These are phyloP conservation scores for Veloboletus limbatus DNA, from an alignment of 1,284 basidiomycete genomes.

Conservation along the genomic window DNA sequence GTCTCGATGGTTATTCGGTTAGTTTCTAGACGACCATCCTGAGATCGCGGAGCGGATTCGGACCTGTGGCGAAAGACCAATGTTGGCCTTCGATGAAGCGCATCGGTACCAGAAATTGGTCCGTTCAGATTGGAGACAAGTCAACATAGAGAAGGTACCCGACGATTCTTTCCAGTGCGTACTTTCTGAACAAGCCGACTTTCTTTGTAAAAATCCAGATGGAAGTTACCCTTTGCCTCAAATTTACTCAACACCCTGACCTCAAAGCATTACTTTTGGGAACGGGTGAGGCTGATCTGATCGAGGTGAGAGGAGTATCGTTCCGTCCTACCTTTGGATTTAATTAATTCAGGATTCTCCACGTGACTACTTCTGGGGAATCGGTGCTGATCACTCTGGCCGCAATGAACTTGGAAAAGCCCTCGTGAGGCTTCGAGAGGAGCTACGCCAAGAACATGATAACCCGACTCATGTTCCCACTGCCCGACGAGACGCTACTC, in stretches of 20 bases:
- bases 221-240: conserved; percentile 56
- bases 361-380: conserved; percentile 69
- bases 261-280: conserved; percentile 52
- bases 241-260: conserved; percentile 61
- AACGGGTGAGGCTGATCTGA: conserved; percentile 57
- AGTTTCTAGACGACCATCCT: conserved; percentile 58
- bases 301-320: conserved; percentile 46
- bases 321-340: neutral
- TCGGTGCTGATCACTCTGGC: conserved; percentile 56
- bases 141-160: conserved; percentile 57
- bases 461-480: conserved; percentile 28
- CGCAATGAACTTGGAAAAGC: conserved; percentile 72
- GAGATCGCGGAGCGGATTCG: conserved; percentile 63
- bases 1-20: conserved; percentile 2
- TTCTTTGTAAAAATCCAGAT: conserved; percentile 41
- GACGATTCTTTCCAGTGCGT: neutral
- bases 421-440: conserved; percentile 53
- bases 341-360: conserved; percentile 49
- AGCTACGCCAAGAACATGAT: conserved; percentile 39
- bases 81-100: conserved; percentile 63
- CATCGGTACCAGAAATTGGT: conserved; percentile 59
- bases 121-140: conserved; percentile 57
- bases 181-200: neutral
- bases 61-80: conserved; percentile 55
- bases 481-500: conserved; percentile 28